phyloP scores from a whole-genome alignment of 1,139 yeast species.

The Arxiozyma slooffiae region DNA sequence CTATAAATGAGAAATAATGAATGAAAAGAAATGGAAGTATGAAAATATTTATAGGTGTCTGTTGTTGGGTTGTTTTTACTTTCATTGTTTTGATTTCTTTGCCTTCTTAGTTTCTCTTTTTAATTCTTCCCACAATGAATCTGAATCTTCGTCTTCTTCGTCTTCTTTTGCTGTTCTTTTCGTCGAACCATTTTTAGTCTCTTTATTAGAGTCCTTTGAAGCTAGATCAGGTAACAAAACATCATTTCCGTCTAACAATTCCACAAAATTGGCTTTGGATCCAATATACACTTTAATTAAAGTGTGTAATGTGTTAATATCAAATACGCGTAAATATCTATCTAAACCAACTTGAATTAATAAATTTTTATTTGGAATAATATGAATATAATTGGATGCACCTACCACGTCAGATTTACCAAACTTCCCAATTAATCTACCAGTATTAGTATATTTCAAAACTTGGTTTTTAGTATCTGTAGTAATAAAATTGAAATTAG shows the following conservation, averaged over 20 bases:
- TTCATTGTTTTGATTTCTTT: constrained; percentile 4
- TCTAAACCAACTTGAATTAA: constrained; percentile 74
- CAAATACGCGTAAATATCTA: constrained; percentile 71
- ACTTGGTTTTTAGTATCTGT: constrained; percentile 32
- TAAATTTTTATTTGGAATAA: constrained; percentile 16
- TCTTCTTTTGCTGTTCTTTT: constrained; percentile 10
- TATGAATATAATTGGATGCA: constrained; percentile 30
- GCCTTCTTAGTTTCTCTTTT: constrained; percentile 8
- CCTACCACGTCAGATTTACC: constrained; percentile 39
- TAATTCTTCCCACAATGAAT: constrained; percentile 17
- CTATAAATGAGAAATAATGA: not conserved
- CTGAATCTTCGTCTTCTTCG: constrained; percentile 15
- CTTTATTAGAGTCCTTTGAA: constrained; percentile 10
- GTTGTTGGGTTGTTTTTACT: not conserved
- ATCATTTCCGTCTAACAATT: constrained; percentile 35
- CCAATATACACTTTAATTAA: constrained; percentile 69
- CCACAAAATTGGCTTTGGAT: constrained; percentile 53
- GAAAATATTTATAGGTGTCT: too few species aligned
- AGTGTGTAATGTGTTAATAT: constrained; percentile 45
- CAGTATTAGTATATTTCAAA: constrained; percentile 43
- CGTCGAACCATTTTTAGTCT: constrained; percentile 3
- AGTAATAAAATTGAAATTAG: constrained; percentile 18
- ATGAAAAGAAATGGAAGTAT: too few species aligned
- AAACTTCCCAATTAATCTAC: constrained; percentile 36
- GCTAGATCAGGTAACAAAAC: constrained; percentile 15